Evolutionary conservation across 371 early-diverging fungal genomes (phyloP).

Genomic region (Dentiscutata heterogama): DNA sequence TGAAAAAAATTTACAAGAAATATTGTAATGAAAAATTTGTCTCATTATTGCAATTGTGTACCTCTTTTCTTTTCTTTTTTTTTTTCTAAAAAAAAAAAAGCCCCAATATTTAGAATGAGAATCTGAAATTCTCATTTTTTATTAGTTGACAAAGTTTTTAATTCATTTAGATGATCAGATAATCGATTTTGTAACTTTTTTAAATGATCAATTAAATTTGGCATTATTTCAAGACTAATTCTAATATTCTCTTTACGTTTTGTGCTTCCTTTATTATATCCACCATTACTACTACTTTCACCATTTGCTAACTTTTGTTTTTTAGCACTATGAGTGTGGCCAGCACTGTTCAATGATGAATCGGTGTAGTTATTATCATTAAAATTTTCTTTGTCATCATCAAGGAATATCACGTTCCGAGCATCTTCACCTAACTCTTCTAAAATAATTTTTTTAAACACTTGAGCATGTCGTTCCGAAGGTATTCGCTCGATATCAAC

Average conservation of each 20-base stretch:
- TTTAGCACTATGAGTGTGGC: constrained; percentile 1
- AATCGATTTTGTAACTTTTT: constrained; percentile 50
- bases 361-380: not conserved
- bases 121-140: too few relatives aligned
- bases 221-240: constrained; percentile 55
- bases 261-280: constrained; percentile 23
- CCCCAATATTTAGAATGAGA: too few relatives aligned
- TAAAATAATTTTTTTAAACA: constrained; percentile 53
- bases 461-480: constrained; percentile 54
- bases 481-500: constrained; percentile 52
- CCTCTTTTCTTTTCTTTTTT: too few relatives aligned
- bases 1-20: too few relatives aligned
- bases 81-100: too few relatives aligned
- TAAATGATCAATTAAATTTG: constrained; percentile 51
- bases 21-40: too few relatives aligned
- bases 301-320: constrained; percentile 20
- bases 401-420: not conserved
- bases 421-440: constrained; percentile 48
- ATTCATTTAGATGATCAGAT: constrained; percentile 47
- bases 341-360: not conserved
- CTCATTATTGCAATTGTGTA: too few relatives aligned
- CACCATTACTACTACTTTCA: not conserved
- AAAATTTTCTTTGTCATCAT: not conserved
- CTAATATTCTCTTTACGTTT: constrained; percentile 53
- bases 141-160: not conserved